Conservation (phyloP, 345 rosid species). For the Raphanus sativus region DNA sequence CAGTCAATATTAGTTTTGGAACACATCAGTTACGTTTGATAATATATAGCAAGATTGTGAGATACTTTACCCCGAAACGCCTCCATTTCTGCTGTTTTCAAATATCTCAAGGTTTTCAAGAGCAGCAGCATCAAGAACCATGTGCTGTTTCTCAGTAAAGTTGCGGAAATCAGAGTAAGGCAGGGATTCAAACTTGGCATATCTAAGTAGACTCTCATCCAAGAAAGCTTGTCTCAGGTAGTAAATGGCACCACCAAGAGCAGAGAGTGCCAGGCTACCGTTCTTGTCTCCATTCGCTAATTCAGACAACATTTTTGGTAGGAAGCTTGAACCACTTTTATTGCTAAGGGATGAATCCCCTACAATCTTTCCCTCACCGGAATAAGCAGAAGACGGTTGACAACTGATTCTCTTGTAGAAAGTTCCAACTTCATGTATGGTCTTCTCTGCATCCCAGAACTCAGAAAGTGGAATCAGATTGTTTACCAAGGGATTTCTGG, state of each 20-base stretch:
- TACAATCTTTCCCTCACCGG: conserved; percentile 37
- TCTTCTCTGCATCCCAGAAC: conserved; percentile 91
- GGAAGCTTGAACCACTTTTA: conserved; percentile 38
- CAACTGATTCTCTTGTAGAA: conserved; percentile 46
- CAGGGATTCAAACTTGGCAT: conserved; percentile 81
- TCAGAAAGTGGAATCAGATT: conserved; percentile 71
- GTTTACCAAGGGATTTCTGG: conserved; percentile 84
- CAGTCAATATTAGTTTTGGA: conserved; percentile 25
- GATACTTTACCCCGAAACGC: conserved; percentile 66
- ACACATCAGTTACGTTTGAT: conserved; percentile 12
- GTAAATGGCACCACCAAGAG: conserved; percentile 91
- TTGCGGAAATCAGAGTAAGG: conserved; percentile 61
- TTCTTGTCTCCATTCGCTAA: conserved; percentile 55
- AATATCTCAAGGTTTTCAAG: conserved; percentile 96
- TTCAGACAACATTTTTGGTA: conserved; percentile 60
- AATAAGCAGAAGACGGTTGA: conserved; percentile 45
- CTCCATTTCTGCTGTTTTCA: conserved; percentile 91
- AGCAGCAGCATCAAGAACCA: conserved; percentile 97
- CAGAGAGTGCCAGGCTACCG: conserved; percentile 76
- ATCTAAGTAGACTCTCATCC: conserved; percentile 85
- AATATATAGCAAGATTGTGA: conserved; percentile 12
- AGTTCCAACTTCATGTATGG: conserved; percentile 56
- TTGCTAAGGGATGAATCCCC: conserved; percentile 17
- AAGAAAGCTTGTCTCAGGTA: conserved; percentile 88
- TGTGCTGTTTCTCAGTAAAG: conserved; percentile 63